Percentiles rank a stretch among this genome's conserved stretches.
These are phyloP conservation scores for Acacia pycnantha DNA, from an alignment of 331 rosid species.

Conservation along the genomic window DNA sequence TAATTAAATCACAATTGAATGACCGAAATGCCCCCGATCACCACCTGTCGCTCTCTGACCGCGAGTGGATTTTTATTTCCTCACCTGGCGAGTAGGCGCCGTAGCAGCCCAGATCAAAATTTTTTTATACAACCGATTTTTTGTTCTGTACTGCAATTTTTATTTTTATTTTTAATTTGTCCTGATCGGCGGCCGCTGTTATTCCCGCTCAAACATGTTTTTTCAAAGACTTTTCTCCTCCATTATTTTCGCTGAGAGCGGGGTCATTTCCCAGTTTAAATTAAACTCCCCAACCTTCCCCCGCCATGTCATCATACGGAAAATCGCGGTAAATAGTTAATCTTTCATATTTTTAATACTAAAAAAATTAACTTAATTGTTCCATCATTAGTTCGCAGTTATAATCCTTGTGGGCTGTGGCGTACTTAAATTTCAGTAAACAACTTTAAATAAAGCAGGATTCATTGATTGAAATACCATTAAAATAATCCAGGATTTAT, in stretches of 20 bases:
- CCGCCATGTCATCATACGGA: slow-evolving; percentile 55
- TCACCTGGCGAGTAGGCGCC: background rate
- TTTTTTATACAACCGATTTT: background rate
- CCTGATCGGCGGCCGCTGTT: slow-evolving; percentile 31
- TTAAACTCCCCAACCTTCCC: slow-evolving; percentile 25
- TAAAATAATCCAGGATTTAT: background rate
- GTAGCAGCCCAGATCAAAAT: background rate
- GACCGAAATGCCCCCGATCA: background rate
- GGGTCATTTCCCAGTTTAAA: slow-evolving; percentile 37
- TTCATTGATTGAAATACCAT: background rate
- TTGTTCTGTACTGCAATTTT: background rate
- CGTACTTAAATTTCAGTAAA: background rate
- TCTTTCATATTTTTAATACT: background rate
- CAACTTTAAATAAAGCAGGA: background rate
- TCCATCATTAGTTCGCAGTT: background rate
- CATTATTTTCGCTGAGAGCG: slow-evolving; percentile 28
- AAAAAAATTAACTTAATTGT: background rate
- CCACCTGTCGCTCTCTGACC: background rate
- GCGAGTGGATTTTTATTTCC: background rate
- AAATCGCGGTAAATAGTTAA: background rate
- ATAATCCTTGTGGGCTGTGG: background rate
- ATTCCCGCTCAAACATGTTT: slow-evolving; percentile 51
- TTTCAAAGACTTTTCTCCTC: slow-evolving; percentile 31
- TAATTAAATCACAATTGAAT: background rate
- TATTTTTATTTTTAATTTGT: background rate